phyloP scores from a whole-genome alignment of 2,329 filamentous ascomycete species.

The Penicillium sumatraense region DNA sequence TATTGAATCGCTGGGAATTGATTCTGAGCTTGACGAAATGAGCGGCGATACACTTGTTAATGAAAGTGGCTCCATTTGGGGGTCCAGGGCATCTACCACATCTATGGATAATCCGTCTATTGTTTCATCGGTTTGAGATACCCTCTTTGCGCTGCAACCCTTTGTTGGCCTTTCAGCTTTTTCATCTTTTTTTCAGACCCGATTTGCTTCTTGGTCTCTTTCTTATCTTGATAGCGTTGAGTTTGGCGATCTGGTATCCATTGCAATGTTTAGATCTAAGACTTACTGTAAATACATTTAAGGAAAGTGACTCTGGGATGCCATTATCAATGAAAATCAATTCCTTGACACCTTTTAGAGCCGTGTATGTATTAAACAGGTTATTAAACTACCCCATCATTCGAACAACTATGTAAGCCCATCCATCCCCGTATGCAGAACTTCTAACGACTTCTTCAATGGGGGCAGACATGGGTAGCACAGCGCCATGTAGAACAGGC shows the following conservation, averaged over 20 bases:
- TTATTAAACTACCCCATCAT: conserved; percentile 61
- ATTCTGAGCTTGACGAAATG: conserved; percentile 20
- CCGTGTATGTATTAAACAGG: too few relatives aligned
- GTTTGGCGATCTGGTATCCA: too few relatives aligned
- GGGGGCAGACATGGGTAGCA: conserved; percentile 77
- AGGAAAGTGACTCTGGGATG: too few relatives aligned
- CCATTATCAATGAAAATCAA: too few relatives aligned
- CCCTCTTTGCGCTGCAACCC: neutral
- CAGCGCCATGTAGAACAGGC: conserved; percentile 82
- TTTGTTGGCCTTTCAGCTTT: neutral
- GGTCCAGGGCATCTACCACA: conserved; percentile 14
- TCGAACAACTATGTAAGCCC: conserved; percentile 79
- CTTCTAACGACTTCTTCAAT: conserved; percentile 82
- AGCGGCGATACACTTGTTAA: conserved; percentile 21
- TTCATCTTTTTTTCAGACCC: neutral
- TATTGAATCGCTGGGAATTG: conserved; percentile 20
- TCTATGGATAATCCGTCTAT: conserved; percentile 13
- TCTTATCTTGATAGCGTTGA: too few relatives aligned
- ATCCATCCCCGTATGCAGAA: conserved; percentile 89
- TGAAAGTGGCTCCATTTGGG: conserved; percentile 14
- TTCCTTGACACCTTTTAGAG: too few relatives aligned
- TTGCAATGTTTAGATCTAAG: too few relatives aligned
- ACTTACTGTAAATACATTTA: too few relatives aligned
- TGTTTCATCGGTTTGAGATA: conserved; percentile 8
- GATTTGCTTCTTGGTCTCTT: neutral